phyloP scores from a whole-genome alignment of 371 early-diverging fungal genomes.

The Circinella minor region DNA sequence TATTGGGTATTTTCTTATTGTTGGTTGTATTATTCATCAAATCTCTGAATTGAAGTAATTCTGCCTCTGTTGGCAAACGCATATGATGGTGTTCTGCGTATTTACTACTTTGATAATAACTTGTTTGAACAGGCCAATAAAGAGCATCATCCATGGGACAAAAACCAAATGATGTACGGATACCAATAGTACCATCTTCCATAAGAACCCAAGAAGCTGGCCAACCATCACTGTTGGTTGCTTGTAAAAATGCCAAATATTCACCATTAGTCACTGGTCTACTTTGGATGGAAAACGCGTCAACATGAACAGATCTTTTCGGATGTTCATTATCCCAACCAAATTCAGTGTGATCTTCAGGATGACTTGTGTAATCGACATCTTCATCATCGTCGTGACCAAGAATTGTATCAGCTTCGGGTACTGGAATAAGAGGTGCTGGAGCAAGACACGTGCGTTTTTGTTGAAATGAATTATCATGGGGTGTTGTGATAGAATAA shows the following conservation, averaged over 20 bases:
- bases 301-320: slow-evolving; percentile 35
- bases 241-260: slow-evolving; percentile 63
- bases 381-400: slow-evolving; percentile 69
- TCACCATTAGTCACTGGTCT: slow-evolving; percentile 86
- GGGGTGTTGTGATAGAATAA: background rate
- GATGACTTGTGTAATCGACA: slow-evolving; percentile 25
- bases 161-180: slow-evolving; percentile 72
- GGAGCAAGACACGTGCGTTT: slow-evolving; percentile 5
- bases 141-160: slow-evolving; percentile 55
- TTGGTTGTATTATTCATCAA: background rate
- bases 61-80: slow-evolving; percentile 73
- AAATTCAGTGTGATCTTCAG: slow-evolving; percentile 33
- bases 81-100: slow-evolving; percentile 66
- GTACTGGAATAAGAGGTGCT: slow-evolving; percentile 13
- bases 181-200: slow-evolving; percentile 34
- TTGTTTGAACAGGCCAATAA: slow-evolving; percentile 80
- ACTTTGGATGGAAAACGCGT: slow-evolving; percentile 67
- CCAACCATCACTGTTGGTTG: slow-evolving; percentile 10
- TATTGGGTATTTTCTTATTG: slow-evolving; percentile 45
- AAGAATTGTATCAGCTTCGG: slow-evolving; percentile 41
- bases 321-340: slow-evolving; percentile 95
- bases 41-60: slow-evolving; percentile 49
- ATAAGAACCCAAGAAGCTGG: slow-evolving; percentile 60
- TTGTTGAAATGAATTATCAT: too few relatives aligned
- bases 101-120: slow-evolving; percentile 67